Conservation (phyloP, 257 asterid species). For the Forsythia viridissima region DNA sequence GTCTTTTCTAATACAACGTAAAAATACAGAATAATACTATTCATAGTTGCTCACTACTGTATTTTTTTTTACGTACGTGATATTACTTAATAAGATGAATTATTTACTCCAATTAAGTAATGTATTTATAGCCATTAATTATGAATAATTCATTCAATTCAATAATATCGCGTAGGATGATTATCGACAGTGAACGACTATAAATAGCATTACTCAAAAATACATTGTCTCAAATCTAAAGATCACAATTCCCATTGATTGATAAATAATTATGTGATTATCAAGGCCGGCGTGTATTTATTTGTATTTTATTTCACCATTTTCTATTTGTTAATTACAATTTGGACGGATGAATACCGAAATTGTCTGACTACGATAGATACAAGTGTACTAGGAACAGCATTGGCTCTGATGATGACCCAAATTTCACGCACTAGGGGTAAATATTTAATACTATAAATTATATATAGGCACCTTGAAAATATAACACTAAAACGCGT, state of each 20-base stretch:
- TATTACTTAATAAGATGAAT: no score
- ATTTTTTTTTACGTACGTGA: no score
- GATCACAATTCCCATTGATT: background rate
- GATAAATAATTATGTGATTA: background rate
- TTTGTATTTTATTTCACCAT: background rate
- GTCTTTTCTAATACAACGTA: no score
- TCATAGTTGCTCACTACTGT: no score
- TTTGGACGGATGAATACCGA: conserved; percentile 10
- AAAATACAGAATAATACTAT: no score
- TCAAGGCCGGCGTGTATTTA: background rate
- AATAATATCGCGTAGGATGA: no score
- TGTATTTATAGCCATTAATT: no score
- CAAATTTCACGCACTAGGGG: background rate
- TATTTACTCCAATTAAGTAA: no score
- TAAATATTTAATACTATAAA: background rate
- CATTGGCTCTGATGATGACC: background rate
- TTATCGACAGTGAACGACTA: no score
- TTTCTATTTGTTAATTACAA: conserved; percentile 11
- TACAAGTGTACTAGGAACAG: background rate
- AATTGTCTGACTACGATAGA: conserved; percentile 5
- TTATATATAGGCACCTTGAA: conserved; percentile 34
- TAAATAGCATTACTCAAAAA: no score
- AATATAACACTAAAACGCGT: conserved; percentile 37
- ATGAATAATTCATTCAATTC: no score
- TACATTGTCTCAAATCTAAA: background rate